A percentile compares a stretch with the other conserved stretches of the same genome.
Conservation (phyloP, 257 asterid genomes). For the Nemophila menziesii region DNA sequence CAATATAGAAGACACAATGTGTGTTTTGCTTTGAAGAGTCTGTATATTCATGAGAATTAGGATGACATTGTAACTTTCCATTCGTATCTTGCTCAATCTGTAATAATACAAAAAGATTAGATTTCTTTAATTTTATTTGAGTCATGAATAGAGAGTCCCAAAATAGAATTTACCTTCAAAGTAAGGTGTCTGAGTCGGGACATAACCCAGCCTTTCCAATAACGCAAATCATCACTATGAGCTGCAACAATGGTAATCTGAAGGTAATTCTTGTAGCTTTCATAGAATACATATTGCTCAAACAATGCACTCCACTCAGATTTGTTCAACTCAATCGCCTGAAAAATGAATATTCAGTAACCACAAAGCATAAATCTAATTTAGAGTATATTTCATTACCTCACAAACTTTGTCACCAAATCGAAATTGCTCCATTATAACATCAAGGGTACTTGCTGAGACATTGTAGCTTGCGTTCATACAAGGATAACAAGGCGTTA, state of each 20-base stretch:
- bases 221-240: constrained; percentile 77
- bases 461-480: constrained; percentile 98
- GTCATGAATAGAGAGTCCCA: constrained; percentile 1
- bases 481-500: constrained; percentile 98
- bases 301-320: constrained; percentile 62
- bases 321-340: constrained; percentile 89
- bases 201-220: constrained; percentile 99
- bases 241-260: constrained; percentile 80
- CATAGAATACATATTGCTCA: constrained; percentile 78
- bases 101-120: constrained; percentile 17
- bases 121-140: not conserved
- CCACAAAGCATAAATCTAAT: not conserved
- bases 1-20: constrained; percentile 79
- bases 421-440: constrained; percentile 82
- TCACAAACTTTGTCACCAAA: constrained; percentile 63
- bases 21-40: constrained; percentile 61
- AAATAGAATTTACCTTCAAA: constrained; percentile 55
- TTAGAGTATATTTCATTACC: constrained; percentile 25
- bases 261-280: constrained; percentile 77
- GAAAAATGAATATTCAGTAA: constrained; percentile 15
- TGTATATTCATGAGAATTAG: constrained; percentile 62
- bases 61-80: constrained; percentile 89
- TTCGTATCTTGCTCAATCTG: constrained; percentile 89
- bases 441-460: constrained; percentile 85
- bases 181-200: constrained; percentile 90